Evolutionary conservation across 2,329 filamentous ascomycete genomes (phyloP).

Genomic region (Stachybotrys elegans): DNA sequence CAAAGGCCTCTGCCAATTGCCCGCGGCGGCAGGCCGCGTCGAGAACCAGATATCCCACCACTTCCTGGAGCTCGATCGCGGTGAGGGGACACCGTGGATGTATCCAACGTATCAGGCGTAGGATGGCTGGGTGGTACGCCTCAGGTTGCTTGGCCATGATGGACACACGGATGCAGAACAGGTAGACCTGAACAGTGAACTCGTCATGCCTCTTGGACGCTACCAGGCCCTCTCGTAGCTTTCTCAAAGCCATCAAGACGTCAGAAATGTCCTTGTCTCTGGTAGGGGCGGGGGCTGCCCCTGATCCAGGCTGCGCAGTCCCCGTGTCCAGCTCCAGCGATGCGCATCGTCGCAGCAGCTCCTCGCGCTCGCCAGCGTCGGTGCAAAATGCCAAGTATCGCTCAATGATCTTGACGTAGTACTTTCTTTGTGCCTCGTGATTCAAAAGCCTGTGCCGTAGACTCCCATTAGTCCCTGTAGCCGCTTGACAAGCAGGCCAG

Average conservation of each 20-base stretch:
- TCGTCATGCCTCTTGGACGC: constrained; percentile 69
- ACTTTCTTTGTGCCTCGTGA: constrained; percentile 73
- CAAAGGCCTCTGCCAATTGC: constrained; percentile 69
- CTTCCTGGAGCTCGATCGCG: constrained; percentile 69
- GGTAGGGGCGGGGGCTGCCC: constrained; percentile 13
- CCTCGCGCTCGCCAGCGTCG: constrained; percentile 62
- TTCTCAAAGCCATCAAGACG: constrained; percentile 80
- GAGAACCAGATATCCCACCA: constrained; percentile 74
- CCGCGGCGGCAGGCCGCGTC: constrained; percentile 82
- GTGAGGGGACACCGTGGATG: constrained; percentile 65
- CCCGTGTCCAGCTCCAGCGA: constrained; percentile 39
- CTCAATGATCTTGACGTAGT: constrained; percentile 82
- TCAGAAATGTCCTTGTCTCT: constrained; percentile 62
- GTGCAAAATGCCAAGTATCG: constrained; percentile 89
- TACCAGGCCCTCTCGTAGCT: constrained; percentile 85
- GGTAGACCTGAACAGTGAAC: constrained; percentile 84
- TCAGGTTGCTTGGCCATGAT: constrained; percentile 79
- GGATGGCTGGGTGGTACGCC: constrained; percentile 83
- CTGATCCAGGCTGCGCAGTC: background rate
- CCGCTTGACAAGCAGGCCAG: too few relatives aligned
- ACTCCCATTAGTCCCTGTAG: constrained; percentile 7
- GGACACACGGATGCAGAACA: constrained; percentile 82
- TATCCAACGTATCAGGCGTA: constrained; percentile 69
- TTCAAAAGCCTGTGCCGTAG: constrained; percentile 58
- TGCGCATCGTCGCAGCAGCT: constrained; percentile 70